Evolutionary conservation across 23 red algal genomes (phyloP).

Genomic region (Pyropia yezoensis): DNA sequence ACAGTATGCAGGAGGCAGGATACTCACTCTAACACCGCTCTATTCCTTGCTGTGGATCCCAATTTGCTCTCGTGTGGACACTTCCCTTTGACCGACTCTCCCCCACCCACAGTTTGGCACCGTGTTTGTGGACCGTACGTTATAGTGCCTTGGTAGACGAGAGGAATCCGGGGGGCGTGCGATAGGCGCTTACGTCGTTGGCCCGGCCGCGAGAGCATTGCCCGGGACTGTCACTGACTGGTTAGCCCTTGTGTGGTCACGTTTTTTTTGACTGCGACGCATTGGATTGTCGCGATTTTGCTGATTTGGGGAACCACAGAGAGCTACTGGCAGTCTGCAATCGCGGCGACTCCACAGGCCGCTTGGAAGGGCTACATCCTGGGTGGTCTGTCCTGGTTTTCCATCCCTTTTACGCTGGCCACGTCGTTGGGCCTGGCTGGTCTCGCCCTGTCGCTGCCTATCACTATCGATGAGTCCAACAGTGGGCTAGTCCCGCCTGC

Average conservation of each 20-base stretch:
- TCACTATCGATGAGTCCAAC: constrained; percentile 27
- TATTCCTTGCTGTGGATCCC: too few relatives aligned
- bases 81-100: too few relatives aligned
- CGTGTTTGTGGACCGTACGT: constrained; percentile 51
- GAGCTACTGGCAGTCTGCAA: constrained; percentile 65
- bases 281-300: constrained; percentile 51
- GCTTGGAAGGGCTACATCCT: constrained; percentile 79
- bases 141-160: too few relatives aligned
- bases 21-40: too few relatives aligned
- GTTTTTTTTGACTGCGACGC: too few relatives aligned
- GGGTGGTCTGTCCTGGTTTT: constrained; percentile 73
- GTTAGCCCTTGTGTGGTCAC: too few relatives aligned
- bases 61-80: too few relatives aligned
- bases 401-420: constrained; percentile 72
- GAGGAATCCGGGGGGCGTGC: too few relatives aligned
- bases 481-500: constrained; percentile 57
- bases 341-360: constrained; percentile 52
- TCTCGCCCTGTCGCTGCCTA: constrained; percentile 40
- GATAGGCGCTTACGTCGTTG: too few relatives aligned
- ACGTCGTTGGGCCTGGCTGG: constrained; percentile 53
- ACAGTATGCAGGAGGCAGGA: too few relatives aligned
- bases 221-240: too few relatives aligned
- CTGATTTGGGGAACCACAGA: not conserved
- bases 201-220: too few relatives aligned
- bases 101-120: constrained; percentile 28